Percentiles rank a stretch among this genome's conserved stretches.
These are phyloP conservation scores for Suillus weaverae DNA, from an alignment of 768 basidiomycete species.

Conservation along the genomic window DNA sequence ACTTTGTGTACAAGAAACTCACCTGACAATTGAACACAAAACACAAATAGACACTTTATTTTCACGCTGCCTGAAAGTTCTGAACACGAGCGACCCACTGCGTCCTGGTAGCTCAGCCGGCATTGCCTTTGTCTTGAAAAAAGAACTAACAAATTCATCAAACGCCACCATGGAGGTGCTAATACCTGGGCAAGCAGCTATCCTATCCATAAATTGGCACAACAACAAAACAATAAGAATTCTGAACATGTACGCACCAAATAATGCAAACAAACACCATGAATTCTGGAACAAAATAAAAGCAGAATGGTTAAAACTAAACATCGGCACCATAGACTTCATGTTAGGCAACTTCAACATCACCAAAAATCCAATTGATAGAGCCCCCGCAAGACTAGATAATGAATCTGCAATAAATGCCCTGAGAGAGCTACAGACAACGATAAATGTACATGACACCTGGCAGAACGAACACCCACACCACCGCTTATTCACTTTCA, in stretches of 20 bases:
- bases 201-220: conserved; percentile 18
- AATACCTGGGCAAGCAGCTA: conserved; percentile 15
- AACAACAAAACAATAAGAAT: neutral
- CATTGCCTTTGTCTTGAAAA: too few relatives aligned
- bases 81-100: too few relatives aligned
- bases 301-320: neutral
- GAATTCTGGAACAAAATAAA: conserved; percentile 17
- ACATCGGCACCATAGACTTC: neutral
- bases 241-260: conserved; percentile 25
- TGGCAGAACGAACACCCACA: neutral
- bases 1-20: too few relatives aligned
- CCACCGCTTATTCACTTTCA: neutral
- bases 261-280: neutral
- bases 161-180: too few relatives aligned
- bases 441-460: neutral
- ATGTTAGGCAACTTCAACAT: neutral
- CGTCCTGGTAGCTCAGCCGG: too few relatives aligned
- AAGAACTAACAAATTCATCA: too few relatives aligned
- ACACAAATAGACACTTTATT: too few relatives aligned
- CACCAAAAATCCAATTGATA: neutral
- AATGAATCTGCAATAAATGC: neutral
- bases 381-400: neutral
- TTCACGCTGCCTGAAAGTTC: too few relatives aligned
- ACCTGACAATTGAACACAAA: too few relatives aligned
- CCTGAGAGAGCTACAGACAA: conserved; percentile 16